phyloP scores from a whole-genome alignment of 192 early-diverging fungal genomes.

The Dispira parvispora region DNA sequence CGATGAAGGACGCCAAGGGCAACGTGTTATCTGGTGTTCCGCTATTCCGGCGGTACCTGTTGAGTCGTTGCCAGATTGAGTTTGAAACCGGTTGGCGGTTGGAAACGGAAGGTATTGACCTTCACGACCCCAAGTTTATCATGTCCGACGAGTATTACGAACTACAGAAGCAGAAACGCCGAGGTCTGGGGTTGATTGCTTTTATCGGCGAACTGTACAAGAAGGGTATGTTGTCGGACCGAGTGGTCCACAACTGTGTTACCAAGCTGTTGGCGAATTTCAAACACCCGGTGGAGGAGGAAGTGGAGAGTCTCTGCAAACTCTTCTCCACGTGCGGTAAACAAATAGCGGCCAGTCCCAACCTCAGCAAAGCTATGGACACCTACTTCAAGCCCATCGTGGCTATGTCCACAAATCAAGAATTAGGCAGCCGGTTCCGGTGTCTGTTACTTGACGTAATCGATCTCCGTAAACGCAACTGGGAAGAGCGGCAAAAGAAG shows the following conservation, averaged over 20 bases:
- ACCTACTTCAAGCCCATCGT: constrained; percentile 72
- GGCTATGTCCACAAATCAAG: constrained; percentile 47
- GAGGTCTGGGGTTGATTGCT: constrained; percentile 77
- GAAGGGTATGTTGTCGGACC: constrained; percentile 72
- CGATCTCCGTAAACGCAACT: constrained; percentile 60
- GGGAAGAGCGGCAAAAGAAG: constrained; percentile 46
- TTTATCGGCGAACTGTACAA: constrained; percentile 97
- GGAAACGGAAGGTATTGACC: constrained; percentile 46
- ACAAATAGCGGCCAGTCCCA: constrained; percentile 49
- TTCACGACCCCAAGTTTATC: constrained; percentile 32
- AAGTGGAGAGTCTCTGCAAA: constrained; percentile 84
- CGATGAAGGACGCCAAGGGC: constrained; percentile 35
- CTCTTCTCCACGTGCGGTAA: constrained; percentile 78
- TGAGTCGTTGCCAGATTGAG: constrained; percentile 89
- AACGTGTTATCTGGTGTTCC: constrained; percentile 33
- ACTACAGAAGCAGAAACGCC: constrained; percentile 81
- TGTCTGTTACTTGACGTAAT: constrained; percentile 87
- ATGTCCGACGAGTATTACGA: constrained; percentile 70
- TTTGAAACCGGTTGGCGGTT: constrained; percentile 84
- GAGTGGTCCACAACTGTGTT: constrained; percentile 92
- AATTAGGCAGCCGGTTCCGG: constrained; percentile 70
- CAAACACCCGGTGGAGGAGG: constrained; percentile 80
- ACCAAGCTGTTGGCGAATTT: constrained; percentile 54
- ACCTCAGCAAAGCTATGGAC: constrained; percentile 46
- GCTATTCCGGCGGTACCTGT: constrained; percentile 79